Conservation (phyloP, 768 basidiomycete species). For the Amanita inopinata region DNA sequence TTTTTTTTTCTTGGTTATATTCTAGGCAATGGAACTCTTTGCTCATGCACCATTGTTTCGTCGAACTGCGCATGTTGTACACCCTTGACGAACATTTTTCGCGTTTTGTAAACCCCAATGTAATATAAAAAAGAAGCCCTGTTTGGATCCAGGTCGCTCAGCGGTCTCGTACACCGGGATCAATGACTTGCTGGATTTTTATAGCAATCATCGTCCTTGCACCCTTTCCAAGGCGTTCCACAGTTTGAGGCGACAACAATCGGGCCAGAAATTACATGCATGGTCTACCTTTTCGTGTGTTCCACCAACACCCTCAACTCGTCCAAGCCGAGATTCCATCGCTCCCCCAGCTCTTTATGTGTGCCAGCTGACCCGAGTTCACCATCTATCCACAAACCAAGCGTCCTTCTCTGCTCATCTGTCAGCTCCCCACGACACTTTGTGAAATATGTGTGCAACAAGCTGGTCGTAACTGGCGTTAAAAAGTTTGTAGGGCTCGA, state of each 20-base stretch:
- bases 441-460: slow-evolving; percentile 43
- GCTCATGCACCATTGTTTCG: slow-evolving; percentile 5
- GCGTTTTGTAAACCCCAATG: slow-evolving; percentile 7
- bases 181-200: too few species aligned
- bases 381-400: slow-evolving; percentile 22
- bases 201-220: too few species aligned
- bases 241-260: too few species aligned
- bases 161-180: too few species aligned
- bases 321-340: slow-evolving; percentile 19
- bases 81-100: slow-evolving; percentile 2
- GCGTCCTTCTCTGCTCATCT: slow-evolving; percentile 16
- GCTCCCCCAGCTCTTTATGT: slow-evolving; percentile 17
- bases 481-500: neutral
- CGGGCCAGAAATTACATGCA: neutral
- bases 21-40: slow-evolving; percentile 7
- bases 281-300: neutral
- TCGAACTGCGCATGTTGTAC: slow-evolving; percentile 7
- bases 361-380: slow-evolving; percentile 9
- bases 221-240: too few species aligned
- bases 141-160: too few species aligned
- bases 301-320: slow-evolving; percentile 15
- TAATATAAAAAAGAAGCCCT: too few species aligned
- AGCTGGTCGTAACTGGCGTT: slow-evolving; percentile 19
- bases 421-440: slow-evolving; percentile 26
- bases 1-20: slow-evolving; percentile 7